Conservation (phyloP, 2,329 filamentous ascomycete genomes). For the Byssochlamys sp. region DNA sequence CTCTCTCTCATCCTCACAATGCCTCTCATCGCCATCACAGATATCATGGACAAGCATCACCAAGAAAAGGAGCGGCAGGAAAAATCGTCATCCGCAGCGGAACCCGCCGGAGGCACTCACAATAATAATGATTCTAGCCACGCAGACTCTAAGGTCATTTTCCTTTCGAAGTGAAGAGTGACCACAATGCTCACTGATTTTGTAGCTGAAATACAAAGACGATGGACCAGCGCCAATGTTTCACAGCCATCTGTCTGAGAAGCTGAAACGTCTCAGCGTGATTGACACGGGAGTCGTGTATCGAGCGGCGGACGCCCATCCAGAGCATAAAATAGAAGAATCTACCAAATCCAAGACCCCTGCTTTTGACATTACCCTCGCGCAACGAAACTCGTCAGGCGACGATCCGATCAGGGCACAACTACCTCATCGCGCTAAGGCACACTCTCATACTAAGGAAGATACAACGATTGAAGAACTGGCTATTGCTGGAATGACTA, state of each 20-base stretch:
- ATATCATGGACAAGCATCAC: background rate
- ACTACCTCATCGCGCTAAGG: background rate
- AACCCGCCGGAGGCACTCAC: background rate
- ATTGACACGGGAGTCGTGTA: background rate
- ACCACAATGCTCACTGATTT: background rate
- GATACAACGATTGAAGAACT: background rate
- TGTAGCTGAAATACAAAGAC: background rate
- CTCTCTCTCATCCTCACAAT: background rate
- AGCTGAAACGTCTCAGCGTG: background rate
- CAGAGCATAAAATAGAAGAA: background rate
- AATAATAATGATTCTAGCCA: background rate
- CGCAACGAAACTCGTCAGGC: background rate
- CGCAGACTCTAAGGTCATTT: background rate
- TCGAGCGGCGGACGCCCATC: background rate
- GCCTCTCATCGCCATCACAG: background rate
- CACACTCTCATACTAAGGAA: background rate
- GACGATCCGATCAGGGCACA: background rate
- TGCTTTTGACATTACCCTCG: background rate
- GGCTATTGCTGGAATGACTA: background rate
- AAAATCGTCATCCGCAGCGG: background rate
- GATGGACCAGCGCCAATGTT: background rate
- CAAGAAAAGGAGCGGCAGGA: constrained; percentile 1
- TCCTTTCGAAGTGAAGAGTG: background rate
- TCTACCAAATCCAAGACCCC: background rate
- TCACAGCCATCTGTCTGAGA: background rate